Evolutionary conservation across 2,329 filamentous ascomycete species (phyloP), one percentile per base, ranked within the genome.

Genomic region (Botryotinia narcissicola): DNA sequence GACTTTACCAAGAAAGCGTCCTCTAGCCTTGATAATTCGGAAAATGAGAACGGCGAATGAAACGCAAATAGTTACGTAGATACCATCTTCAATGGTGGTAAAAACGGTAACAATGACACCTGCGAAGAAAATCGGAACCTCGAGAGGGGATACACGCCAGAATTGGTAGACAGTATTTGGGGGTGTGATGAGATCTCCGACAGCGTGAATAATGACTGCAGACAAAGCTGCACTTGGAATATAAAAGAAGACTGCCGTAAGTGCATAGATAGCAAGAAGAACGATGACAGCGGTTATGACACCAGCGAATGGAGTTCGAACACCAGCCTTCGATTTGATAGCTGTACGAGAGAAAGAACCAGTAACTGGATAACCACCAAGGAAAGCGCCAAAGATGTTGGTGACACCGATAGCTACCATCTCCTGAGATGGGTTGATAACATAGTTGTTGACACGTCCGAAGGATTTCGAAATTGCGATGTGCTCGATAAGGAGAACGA

Each of bases 381-480:
- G 86, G 84, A 98, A 97, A 3, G 96, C 94, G 0, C 93, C 95
- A 12, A 98, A 86, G 54, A 98, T 86, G 81, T 98, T 98, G 51
- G 91, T 92, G 40, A 98, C 89, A 75, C 95, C 95, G 77, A 98
- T 97, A 35, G 94, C 95, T 64, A 99, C 93, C 83, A 99, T 88
- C 82, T 99, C 95, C 82, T 99, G 95, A 0, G 95, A 98, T 0
- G 96, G 95, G 78, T 98, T 91, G 81, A 99, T 98, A 25, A 90
- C 91, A 83, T 99, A 99, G 84, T 97, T 97, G 85, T 98, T 98
- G 78, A 98, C 89, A 74, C 95, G 89, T 16, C 96, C 96, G 78
- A 99, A 98, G 0, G 95, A 98, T 82, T 98, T 99, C 29, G 95
- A 94, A 76, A 98, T 98, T 66, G 95, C 94, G 78, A 98, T 97